Evolutionary conservation across 163 green algal genomes (phyloP).

Genomic region (Smithsoniella earleae): DNA sequence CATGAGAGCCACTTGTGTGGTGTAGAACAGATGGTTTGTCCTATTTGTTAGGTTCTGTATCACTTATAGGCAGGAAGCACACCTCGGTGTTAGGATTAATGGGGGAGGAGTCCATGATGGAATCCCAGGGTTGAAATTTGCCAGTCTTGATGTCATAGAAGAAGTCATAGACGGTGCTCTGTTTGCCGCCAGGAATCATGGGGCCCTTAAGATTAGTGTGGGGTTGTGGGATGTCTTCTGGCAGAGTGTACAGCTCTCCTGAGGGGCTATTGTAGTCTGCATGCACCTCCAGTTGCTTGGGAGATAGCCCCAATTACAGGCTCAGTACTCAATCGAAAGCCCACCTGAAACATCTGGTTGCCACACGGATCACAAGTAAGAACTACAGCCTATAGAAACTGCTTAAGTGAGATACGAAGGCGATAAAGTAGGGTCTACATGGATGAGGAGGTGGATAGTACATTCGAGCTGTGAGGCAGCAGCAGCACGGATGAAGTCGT

Average conservation of each 20-base stretch:
- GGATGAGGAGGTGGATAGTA: no score
- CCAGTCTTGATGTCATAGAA: conserved; percentile 44
- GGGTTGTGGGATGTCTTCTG: conserved; percentile 46
- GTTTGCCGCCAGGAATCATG: conserved; percentile 40
- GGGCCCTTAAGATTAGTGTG: conserved; percentile 36
- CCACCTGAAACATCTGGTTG: no score
- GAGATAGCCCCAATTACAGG: no score
- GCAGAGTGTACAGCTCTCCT: conserved; percentile 43
- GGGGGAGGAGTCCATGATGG: conserved; percentile 38
- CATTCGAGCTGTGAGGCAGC: conserved; percentile 32
- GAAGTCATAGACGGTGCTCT: conserved; percentile 47
- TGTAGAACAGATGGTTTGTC: no score
- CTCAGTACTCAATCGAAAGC: no score
- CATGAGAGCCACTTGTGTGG: no score
- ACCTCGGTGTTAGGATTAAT: conserved; percentile 37
- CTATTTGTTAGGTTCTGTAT: no score
- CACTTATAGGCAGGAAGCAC: no score
- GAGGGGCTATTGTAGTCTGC: conserved; percentile 36
- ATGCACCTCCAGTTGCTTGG: neutral
- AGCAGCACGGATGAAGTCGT: conserved; percentile 44
- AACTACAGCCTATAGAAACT: no score
- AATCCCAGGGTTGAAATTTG: conserved; percentile 46
- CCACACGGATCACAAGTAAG: no score
- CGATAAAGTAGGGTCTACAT: no score
- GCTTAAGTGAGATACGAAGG: no score